Evolutionary conservation across 2,329 filamentous ascomycete species (phyloP), one percentile per base, ranked within the genome.

Genomic region (Trichoderma aggressivum): DNA sequence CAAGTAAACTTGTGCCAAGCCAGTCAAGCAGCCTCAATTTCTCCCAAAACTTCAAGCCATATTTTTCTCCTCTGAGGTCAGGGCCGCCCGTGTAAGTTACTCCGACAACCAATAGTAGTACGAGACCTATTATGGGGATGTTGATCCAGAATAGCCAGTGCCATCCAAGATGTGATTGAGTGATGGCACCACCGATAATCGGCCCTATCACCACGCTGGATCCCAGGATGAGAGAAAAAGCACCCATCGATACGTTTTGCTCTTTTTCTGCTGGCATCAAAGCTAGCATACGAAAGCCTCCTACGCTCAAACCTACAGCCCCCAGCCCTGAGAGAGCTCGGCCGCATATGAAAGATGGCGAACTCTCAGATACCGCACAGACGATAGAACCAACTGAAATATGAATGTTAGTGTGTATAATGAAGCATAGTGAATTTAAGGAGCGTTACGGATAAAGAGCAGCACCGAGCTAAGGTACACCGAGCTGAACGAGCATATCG

Each of bases 141-240:
- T 56, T 67, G 47, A 67, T 67, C 64, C 64, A 67, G 18, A 67
- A 67, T 7, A 67, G 28, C 64, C 64, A 67, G 32, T 55, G 64
- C 64, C 64, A 67, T 11, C 47, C 32, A 39, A 61, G 59, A 28
- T 36, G 32, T 4, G 32, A 36, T 55, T 67, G 43, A 21, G 64
- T 58, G 47, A 67, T 55, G 11, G 32, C 64, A n/a, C 64, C 64
- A n/a, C 64, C 64, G 3, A 67, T 28, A 16, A 67, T 58, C 1
- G 64, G 64, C 5, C 64, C 64, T 56, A 67, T 55, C 14, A 67
- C 64, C 5, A 67, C 50, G 16, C 64, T 67, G 5, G 43, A 55
- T 10, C 64, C 47, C 3, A 67, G 11, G 7, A 67, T 67, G 3
- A 67, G 24, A 55, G 64, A 67, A 30, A 67, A 67, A 10, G 47